Evolutionary conservation across 345 rosid genomes (phyloP), one percentile per base, ranked within the genome.

Genomic region (Populus alba): DNA sequence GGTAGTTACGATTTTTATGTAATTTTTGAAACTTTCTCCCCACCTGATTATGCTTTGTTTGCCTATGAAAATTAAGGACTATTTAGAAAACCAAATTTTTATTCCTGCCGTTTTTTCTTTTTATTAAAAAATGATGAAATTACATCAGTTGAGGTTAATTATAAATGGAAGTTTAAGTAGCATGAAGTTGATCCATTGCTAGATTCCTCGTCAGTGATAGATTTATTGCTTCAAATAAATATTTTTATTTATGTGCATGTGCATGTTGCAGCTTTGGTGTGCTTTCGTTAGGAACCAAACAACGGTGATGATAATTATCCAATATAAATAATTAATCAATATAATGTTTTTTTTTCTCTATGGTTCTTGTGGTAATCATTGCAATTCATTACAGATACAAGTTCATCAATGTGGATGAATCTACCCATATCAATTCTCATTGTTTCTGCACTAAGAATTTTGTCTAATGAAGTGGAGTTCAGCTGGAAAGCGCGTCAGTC

Each of bases 321-420:
- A 41, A 63, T 65, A 65, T 38, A 37, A 22, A 41, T 43, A 11
- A 15, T 23, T 7, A 20, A n/a, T 57, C 75, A 74, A 63, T 75
- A 65, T 38, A 37, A 13, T 25, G 9, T 45, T 47, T n/a, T 75
- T 66, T 31, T 29, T n/a, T 8, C 43, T 33, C 43, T 33, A 39
- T 43, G 20, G 39, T 17, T 51, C 16, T 68, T 49, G 31, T 45
- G 61, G 13, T 22, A 3, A 41, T 73, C 55, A 18, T 49, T 17
- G 12, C 68, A 35, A 2, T 65, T 9, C 6, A 17, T 71, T 65
- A 29, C 91, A 94, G 99, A 94, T 90, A 90, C 97, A 25, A 94
- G 99, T 83, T 86, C 91, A 51, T 92, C 96, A 45, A 91, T 94
- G 99, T 91, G 90, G 98, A 87, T 91, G 91, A 97, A 97, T 87